Evolutionary conservation across 2,329 filamentous ascomycete species (phyloP).

Genomic region (Emmonsiellopsis sp.): DNA sequence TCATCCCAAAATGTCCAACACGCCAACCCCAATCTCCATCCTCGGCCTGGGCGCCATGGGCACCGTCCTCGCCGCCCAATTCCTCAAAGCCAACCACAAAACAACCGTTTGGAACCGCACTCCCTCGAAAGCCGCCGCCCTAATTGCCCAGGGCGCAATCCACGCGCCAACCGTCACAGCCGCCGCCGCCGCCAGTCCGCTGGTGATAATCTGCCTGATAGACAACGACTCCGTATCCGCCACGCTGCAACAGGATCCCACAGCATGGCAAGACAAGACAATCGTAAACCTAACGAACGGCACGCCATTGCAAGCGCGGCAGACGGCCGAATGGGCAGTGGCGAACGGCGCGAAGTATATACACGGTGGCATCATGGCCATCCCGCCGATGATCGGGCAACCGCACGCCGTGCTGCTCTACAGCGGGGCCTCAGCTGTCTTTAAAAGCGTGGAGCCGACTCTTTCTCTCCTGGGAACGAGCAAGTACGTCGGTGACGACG

Average conservation of each 20-base stretch:
- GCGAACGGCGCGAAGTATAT: slow-evolving; percentile 1
- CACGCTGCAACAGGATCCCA: neutral
- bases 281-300: slow-evolving; percentile 5
- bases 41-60: slow-evolving; percentile 6
- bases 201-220: slow-evolving; percentile 5
- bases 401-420: neutral
- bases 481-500: neutral
- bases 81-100: neutral
- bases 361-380: slow-evolving; percentile 5
- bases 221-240: slow-evolving; percentile 1
- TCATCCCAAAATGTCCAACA: too few relatives aligned
- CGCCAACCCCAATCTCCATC: neutral
- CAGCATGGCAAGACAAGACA: neutral
- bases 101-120: slow-evolving; percentile 6
- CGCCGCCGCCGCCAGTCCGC: neutral
- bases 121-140: neutral
- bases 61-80: slow-evolving; percentile 1
- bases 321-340: neutral
- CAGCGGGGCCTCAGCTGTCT: neutral
- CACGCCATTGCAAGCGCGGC: neutral
- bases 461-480: slow-evolving; percentile 1
- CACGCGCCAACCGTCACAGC: neutral
- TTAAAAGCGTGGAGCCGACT: neutral
- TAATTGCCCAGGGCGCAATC: slow-evolving; percentile 1
- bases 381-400: neutral